Evolutionary conservation across 352 stramenopile species (phyloP), one percentile per base, ranked within the genome.

Genomic region (Pythium oligandrum): DNA sequence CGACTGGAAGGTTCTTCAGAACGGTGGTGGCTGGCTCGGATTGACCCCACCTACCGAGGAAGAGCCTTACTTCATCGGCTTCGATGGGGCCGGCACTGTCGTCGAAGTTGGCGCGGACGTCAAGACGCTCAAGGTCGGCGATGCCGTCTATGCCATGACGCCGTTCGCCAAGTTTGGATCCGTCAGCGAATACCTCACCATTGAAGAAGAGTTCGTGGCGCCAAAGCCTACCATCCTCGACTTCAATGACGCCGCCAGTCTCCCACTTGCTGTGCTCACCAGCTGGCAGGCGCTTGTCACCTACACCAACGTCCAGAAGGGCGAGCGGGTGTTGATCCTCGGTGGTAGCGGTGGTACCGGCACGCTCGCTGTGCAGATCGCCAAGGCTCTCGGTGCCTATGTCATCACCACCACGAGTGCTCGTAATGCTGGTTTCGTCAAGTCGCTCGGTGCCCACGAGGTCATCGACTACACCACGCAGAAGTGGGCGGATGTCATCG

Each of bases 381-480:
- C 66, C 32, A 83, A 83, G 59, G n/a, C n/a, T n/a, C n/a, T n/a
- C n/a, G n/a, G n/a, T n/a, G n/a, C n/a, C n/a, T n/a, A n/a, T n/a
- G n/a, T n/a, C n/a, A 68, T 79, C 52, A 49, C 53, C 1, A 81
- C 68, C 0, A 53, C 51, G 8, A 84, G 73, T 47, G 40, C 57
- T 7, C 58, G 60, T 46, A 80, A 85, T 35, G 49, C 48, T 1
- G 69, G 66, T 31, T 51, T 69, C 0, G 69, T 77, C 9, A 65
- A 71, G 46, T 53, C 54, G 10, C 53, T 79, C 1, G 73, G 69
- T n/a, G 74, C 63, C 1, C 64, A 83, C 45, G 50, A 71, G 26
- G 59, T 81, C 1, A 56, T 82, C 40, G 70, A 83, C 39, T 83
- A 86, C 62, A 66, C 55, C 35, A 61, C 31, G 4, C 48, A 74